A percentile compares a stretch with the other conserved stretches of the same genome.
Evolutionary conservation across 2,329 filamentous ascomycete species (phyloP).

Genomic region (Colletotrichum spaethianum): DNA sequence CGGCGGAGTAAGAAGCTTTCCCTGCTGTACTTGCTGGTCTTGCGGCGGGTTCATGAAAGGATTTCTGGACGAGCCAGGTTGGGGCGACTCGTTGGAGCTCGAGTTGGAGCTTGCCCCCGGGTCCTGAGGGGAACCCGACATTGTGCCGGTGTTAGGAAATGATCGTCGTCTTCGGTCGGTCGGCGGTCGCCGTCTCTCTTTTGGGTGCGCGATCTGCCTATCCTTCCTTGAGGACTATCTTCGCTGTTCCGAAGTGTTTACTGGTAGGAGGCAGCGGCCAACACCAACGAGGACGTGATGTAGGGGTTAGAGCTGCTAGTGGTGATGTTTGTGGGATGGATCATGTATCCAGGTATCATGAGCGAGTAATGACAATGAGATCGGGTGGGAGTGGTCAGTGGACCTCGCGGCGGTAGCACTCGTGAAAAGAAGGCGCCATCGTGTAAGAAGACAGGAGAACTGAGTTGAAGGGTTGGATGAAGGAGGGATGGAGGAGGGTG

Average conservation of each 20-base stretch:
- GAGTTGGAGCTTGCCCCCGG: conserved; percentile 7
- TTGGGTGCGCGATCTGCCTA: background rate
- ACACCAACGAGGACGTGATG: background rate
- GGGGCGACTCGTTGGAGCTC: conserved; percentile 29
- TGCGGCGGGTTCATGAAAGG: conserved; percentile 24
- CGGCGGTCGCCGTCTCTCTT: background rate
- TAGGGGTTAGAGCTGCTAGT: background rate
- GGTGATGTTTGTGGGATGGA: conserved; percentile 2
- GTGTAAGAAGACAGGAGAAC: conserved; percentile 10
- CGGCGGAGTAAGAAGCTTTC: conserved; percentile 30
- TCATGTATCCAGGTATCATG: conserved; percentile 3
- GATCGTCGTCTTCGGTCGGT: conserved; percentile 20
- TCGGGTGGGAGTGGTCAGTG: conserved; percentile 17
- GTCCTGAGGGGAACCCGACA: conserved; percentile 25
- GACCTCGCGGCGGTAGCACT: conserved; percentile 33
- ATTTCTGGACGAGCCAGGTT: background rate
- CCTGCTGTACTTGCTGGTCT: background rate
- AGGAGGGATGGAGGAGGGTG: conserved; percentile 5
- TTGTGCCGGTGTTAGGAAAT: conserved; percentile 19
- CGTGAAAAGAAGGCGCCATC: conserved; percentile 31
- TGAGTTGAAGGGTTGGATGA: conserved; percentile 12
- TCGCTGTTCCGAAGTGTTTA: background rate
- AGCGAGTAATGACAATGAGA: background rate
- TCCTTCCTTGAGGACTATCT: background rate
- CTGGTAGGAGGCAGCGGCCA: no score